Evolutionary conservation across 306 rosid genomes (phyloP), one percentile per base, ranked within the genome.

Genomic region (Urtica urens): DNA sequence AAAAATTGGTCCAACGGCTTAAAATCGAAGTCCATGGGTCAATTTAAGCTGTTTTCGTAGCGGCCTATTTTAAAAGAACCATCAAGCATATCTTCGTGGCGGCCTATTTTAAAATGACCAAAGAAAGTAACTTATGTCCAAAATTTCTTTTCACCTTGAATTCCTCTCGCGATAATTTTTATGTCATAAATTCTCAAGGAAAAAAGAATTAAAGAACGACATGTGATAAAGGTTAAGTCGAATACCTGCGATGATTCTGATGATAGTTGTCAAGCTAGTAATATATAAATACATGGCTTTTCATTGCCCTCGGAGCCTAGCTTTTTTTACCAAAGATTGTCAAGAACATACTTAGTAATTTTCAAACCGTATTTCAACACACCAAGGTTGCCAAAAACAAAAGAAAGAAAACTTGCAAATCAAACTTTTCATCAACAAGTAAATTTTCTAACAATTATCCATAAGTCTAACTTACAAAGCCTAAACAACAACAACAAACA

Each of bases 171-270:
- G n/a, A n/a, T n/a, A n/a, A n/a, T n/a, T n/a, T n/a, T n/a, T n/a
- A n/a, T n/a, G n/a, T n/a, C n/a, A n/a, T n/a, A n/a, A n/a, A n/a
- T n/a, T n/a, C n/a, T n/a, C n/a, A n/a, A n/a, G n/a, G n/a, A n/a
- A n/a, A n/a, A n/a, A n/a, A n/a, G n/a, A n/a, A n/a, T n/a, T n/a
- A n/a, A n/a, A n/a, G n/a, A n/a, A n/a, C n/a, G n/a, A n/a, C n/a
- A n/a, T n/a, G n/a, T n/a, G n/a, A n/a, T n/a, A n/a, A n/a, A n/a
- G n/a, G n/a, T n/a, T n/a, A 13, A 20, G 26, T 46, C 11, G 27
- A 72, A 23, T 69, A 80, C 94, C 92, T 72, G 14, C 96, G 92
- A 70, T 87, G 96, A 68, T 87, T 87, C 72, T 87, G 96, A 68
- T 72, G 78, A 71, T 62, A 82, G 72, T 75, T 72, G 20, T 72